Base-by-base conservation (phyloP, 495 filamentous ascomycete genomes). In the Platismatia glauca region DNA sequence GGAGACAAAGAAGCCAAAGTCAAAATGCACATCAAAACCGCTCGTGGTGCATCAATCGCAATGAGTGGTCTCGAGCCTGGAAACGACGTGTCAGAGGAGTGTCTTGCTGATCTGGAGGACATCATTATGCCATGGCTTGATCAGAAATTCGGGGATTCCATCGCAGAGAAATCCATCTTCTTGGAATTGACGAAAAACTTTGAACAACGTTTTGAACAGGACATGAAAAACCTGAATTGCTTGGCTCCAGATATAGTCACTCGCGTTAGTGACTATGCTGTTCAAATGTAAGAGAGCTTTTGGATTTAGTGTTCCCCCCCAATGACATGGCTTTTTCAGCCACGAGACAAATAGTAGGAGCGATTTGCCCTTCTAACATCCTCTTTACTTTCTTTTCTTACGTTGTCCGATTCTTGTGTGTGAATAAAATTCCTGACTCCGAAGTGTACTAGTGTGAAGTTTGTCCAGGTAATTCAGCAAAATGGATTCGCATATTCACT, bases 11-110 rank as follows among this genome's bases (percentile, higher is more conserved):
- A 95, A 66, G 84, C 86, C 4, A 97, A 97, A 78, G 74, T 89
- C 58, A 96, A 95, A 71, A 96, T 96, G 91, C 91, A 96, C 67
- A 82, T 96, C 60, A 88, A 83, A 70, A 95, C 89, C 4, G 84
- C 86, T 59, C 76, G 80, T 24, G 77, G 83, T 1, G 86, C 88
- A 3, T 79, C 84, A 16, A 69, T 74, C 52, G 83, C 82, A 12
- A 78, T 91, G 67, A 74, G 50, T 63, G 76, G 1, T 75, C 78
- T 70, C 67, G 77, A 39, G 74, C 75, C 24, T 35, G 60, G 66
- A 7, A 59, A 70, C 37, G 55, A 69, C 31, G 41, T 61, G 27
- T 72, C 74, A 52, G 83, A 86, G 44, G 79, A 84, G 4, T 86
- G 85, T 69, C 84, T 80, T 57, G 67, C 70, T 3, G 71, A 75